phyloP scores from a whole-genome alignment of 805 yeast genomes.

The Maudiozyma serrabonitensis region DNA sequence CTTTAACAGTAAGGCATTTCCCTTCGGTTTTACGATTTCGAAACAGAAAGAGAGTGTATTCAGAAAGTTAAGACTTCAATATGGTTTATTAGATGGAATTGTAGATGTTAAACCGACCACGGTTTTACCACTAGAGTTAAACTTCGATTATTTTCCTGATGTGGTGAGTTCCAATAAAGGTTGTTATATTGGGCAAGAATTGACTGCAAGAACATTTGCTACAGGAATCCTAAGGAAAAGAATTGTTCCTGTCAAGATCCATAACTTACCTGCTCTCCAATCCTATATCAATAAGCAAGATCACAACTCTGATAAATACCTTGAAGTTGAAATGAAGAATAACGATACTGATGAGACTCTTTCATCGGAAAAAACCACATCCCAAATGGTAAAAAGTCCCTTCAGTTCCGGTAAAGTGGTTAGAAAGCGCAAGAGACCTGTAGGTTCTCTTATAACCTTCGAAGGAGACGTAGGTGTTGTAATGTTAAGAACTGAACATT shows the following conservation, averaged over 20 bases:
- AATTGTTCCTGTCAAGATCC: conserved; percentile 52
- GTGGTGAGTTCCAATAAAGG: conserved; percentile 85
- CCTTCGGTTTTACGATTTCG: conserved; percentile 18
- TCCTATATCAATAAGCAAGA: neutral
- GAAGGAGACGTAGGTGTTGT: conserved; percentile 60
- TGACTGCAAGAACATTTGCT: conserved; percentile 79
- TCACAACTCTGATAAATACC: conserved; percentile 3
- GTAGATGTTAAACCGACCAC: conserved; percentile 39
- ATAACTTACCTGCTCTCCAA: conserved; percentile 2
- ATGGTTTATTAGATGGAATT: conserved; percentile 47
- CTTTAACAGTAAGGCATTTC: conserved; percentile 18
- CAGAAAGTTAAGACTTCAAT: conserved; percentile 34
- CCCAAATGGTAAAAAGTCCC: conserved; percentile 27
- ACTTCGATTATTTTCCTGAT: conserved; percentile 62
- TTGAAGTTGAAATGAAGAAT: conserved; percentile 7
- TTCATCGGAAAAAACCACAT: neutral
- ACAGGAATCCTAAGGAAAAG: conserved; percentile 79
- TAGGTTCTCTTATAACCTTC: conserved; percentile 52
- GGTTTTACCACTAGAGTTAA: conserved; percentile 72
- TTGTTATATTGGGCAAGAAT: conserved; percentile 93
- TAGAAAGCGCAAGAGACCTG: conserved; percentile 34
- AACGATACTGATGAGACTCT: neutral
- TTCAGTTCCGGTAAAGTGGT: conserved; percentile 25
- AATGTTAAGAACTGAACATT: conserved; percentile 41
- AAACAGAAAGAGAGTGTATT: conserved; percentile 24